These are phyloP conservation scores for Pseudozyma tsukubaensis DNA, from an alignment of 1,284 basidiomycete species.

Conservation along the genomic window DNA sequence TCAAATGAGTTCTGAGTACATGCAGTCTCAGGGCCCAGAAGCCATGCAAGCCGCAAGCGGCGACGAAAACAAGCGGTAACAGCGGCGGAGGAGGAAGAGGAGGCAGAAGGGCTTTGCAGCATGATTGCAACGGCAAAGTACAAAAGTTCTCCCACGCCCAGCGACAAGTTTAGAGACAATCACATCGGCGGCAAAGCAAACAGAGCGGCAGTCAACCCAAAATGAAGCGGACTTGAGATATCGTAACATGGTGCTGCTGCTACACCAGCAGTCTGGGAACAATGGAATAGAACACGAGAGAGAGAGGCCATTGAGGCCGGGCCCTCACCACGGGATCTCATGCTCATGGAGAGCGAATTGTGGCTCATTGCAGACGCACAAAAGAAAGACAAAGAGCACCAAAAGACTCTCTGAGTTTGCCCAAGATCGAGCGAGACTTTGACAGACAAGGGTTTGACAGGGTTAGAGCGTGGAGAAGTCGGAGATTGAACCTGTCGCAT, in stretches of 20 bases:
- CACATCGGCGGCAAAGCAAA: no score
- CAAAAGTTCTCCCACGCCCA: no score
- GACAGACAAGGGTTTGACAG: constrained; percentile 3
- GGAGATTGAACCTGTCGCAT: constrained; percentile 26
- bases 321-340: no score
- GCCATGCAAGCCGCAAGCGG: background rate
- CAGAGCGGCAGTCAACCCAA: background rate
- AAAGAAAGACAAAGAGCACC: background rate
- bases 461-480: constrained; percentile 2
- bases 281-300: no score
- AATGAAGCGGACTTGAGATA: background rate
- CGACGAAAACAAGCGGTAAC: background rate
- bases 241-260: no score
- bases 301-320: no score
- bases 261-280: no score
- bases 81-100: background rate
- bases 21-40: background rate
- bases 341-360: no score
- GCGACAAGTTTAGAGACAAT: no score
- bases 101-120: background rate
- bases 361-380: no score
- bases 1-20: no score
- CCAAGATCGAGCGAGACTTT: background rate
- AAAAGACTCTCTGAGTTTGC: background rate
- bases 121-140: background rate